These are phyloP conservation scores for Torulaspora gathmanii DNA, from an alignment of 805 yeast species.

Conservation along the genomic window DNA sequence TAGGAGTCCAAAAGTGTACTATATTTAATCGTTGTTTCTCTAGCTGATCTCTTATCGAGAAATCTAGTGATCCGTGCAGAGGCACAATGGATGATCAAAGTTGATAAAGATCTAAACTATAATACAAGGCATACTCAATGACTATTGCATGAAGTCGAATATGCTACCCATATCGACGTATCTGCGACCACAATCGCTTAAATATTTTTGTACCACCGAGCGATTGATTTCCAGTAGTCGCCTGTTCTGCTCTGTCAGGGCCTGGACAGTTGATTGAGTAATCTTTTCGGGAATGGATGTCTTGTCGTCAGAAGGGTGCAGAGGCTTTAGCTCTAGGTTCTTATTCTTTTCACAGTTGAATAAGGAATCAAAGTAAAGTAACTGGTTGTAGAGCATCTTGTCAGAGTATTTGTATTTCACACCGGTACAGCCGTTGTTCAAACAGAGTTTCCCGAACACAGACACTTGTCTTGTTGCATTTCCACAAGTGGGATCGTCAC, in stretches of 20 bases:
- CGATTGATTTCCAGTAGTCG: slow-evolving; percentile 50
- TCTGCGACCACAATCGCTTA: slow-evolving; percentile 79
- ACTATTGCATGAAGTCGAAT: slow-evolving; percentile 54
- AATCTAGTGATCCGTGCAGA: slow-evolving; percentile 2
- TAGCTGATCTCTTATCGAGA: slow-evolving; percentile 1
- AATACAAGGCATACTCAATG: not conserved
- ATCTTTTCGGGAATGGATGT: slow-evolving; percentile 34
- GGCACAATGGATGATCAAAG: not conserved
- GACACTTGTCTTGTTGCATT: slow-evolving; percentile 75
- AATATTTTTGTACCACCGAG: slow-evolving; percentile 63
- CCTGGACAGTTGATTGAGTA: slow-evolving; percentile 54
- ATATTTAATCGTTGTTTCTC: not conserved
- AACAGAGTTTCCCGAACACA: slow-evolving; percentile 84
- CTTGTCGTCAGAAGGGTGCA: slow-evolving; percentile 39
- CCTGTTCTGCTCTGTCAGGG: slow-evolving; percentile 76
- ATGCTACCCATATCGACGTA: slow-evolving; percentile 80
- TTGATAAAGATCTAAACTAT: slow-evolving; percentile 4
- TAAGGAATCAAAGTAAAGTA: slow-evolving; percentile 68
- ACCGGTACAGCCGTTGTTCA: slow-evolving; percentile 61
- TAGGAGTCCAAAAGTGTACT: too few species aligned
- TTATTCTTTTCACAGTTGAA: slow-evolving; percentile 81
- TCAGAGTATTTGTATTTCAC: slow-evolving; percentile 74
- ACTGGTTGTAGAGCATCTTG: slow-evolving; percentile 78
- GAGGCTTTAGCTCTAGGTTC: slow-evolving; percentile 49
- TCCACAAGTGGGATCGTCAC: slow-evolving; percentile 84